A percentile compares a stretch with the other conserved stretches of the same genome.
phyloP scores from a whole-genome alignment of 2,329 filamentous ascomycete genomes.

The Hymenoscyphus albidus region DNA sequence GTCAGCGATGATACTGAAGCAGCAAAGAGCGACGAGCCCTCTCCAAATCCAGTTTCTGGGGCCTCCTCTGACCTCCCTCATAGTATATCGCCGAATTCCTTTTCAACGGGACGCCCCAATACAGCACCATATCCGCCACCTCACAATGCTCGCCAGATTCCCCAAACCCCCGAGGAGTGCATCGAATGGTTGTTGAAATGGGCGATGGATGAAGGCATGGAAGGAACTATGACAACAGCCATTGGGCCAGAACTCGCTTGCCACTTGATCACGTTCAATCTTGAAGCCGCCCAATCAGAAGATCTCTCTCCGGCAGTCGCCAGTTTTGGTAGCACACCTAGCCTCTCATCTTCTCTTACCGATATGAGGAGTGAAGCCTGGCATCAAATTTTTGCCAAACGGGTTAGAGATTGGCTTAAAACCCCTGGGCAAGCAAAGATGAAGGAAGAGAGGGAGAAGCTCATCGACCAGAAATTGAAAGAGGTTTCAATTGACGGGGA shows the following conservation, averaged over 20 bases:
- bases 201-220: neutral
- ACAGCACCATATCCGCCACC: neutral
- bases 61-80: too few relatives aligned
- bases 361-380: neutral
- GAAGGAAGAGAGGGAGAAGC: neutral
- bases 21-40: neutral
- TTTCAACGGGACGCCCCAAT: neutral
- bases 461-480: conserved; percentile 1
- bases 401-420: neutral
- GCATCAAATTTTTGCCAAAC: neutral
- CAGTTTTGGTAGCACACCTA: neutral
- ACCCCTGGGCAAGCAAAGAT: neutral
- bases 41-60: neutral
- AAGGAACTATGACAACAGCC: neutral
- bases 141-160: neutral
- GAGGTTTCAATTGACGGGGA: neutral
- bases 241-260: neutral
- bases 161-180: neutral
- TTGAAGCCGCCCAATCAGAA: neutral
- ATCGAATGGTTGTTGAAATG: neutral
- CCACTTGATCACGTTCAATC: neutral
- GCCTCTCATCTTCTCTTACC: neutral
- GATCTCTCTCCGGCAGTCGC: neutral
- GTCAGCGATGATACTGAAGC: neutral
- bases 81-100: too few relatives aligned